phyloP scores from a whole-genome alignment of 2,329 filamentous ascomycete genomes.

The Colletotrichum trifolii region DNA sequence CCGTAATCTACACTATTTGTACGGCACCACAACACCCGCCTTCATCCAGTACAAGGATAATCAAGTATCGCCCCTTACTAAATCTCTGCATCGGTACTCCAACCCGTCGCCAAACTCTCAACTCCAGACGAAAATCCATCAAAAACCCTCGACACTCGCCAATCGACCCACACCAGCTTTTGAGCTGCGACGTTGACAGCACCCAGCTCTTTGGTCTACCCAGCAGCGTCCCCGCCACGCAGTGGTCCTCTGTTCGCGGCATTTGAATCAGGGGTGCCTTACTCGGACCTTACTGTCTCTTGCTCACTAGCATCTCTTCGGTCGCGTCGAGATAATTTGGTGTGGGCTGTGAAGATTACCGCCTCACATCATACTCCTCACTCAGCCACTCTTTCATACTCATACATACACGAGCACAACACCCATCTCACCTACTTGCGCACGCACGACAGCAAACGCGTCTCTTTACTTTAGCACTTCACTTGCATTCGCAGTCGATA shows the following conservation, averaged over 20 bases:
- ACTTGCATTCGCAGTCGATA: too few species aligned
- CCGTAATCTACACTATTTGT: conserved; percentile 15
- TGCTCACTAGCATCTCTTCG: too few species aligned
- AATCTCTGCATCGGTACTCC: neutral
- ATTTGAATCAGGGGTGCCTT: conserved; percentile 9
- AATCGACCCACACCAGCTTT: conserved; percentile 29
- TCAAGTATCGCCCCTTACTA: neutral
- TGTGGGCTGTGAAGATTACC: conserved; percentile 30
- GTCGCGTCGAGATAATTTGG: conserved; percentile 19
- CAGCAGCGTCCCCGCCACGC: neutral
- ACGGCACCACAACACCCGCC: neutral
- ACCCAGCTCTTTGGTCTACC: conserved; percentile 22
- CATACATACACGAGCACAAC: conserved; percentile 8
- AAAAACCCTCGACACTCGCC: conserved; percentile 2
- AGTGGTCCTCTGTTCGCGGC: conserved; percentile 11
- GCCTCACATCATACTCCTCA: conserved; percentile 22
- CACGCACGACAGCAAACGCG: neutral
- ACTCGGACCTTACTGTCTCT: too few species aligned
- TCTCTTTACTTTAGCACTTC: too few species aligned
- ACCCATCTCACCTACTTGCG: conserved; percentile 1
- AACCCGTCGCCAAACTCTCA: neutral
- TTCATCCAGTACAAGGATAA: neutral
- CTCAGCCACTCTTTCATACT: conserved; percentile 29
- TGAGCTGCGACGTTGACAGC: conserved; percentile 28
- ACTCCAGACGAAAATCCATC: neutral